Base-by-base conservation (phyloP, 2,329 filamentous ascomycete species). In the Exophiala viscosa region DNA sequence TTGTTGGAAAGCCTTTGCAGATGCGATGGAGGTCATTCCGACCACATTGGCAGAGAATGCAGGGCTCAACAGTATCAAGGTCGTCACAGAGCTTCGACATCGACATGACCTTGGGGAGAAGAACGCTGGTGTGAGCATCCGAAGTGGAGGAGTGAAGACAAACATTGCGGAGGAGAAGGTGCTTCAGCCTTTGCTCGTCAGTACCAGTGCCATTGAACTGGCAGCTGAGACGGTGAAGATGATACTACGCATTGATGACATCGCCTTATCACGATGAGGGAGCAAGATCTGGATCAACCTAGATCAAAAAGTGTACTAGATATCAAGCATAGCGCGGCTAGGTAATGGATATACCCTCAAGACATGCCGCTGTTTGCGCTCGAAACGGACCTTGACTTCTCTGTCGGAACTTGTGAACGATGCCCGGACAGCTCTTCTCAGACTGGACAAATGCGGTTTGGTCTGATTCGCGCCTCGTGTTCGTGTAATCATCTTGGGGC, bases 191-290 rank as follows among this genome's bases (percentile, higher is more conserved):
- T 77, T 99, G 68, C 77, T 99, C 57, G 93, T 99, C 58, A 96
- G 90, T 80, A 99, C 93, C 52, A 97, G 92, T 71, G 90, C 93
- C 18, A 93, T 99, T 65, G 92, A 99, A 77, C 74, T 99, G 72
- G 93, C 93, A 28, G 91, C 92, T 6, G 93, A 99, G 81, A 99
- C 93, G 56, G 93, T 97, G 65, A 99, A 97, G 84, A 93, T 96
- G 90, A 85, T 86, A 67, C 74, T 87, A 67, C 77, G 84, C 69
- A 86, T 86, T 68, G 82, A 84, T 66, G 82, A 85, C 66, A 83
- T 85, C 70, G 81, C 80, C 47, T 68, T 85, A 65, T 76, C 75
- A 59, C 68, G 74, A 56, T 70, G 62, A 57, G 44, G 33, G 20
- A 15, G 41, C 23, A 28, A 5, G 31, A 31, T 5, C 33, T 10